These are phyloP conservation scores for Phytophthora macrochlamydospora DNA, from an alignment of 352 stramenopile genomes.

Conservation along the genomic window DNA sequence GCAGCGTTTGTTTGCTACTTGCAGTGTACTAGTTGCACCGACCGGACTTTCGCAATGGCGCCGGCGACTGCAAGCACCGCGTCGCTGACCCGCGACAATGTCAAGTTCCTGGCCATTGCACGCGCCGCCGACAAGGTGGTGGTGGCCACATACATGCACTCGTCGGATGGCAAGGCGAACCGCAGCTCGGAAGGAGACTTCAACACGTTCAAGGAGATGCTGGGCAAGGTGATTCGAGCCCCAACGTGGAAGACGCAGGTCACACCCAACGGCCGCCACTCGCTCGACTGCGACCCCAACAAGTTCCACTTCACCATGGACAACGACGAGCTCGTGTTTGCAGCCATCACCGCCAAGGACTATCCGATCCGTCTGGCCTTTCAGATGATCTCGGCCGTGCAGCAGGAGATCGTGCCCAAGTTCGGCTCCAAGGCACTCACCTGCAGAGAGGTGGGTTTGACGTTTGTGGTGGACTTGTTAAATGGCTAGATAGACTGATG, in stretches of 20 bases:
- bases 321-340: slow-evolving; percentile 88
- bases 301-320: slow-evolving; percentile 92
- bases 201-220: slow-evolving; percentile 77
- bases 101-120: slow-evolving; percentile 86
- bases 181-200: slow-evolving; percentile 57
- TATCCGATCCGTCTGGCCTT: slow-evolving; percentile 86
- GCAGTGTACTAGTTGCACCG: neutral
- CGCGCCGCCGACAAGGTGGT: slow-evolving; percentile 83
- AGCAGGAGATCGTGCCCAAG: slow-evolving; percentile 81
- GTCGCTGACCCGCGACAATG: slow-evolving; percentile 76
- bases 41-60: slow-evolving; percentile 16
- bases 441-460: slow-evolving; percentile 66
- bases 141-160: slow-evolving; percentile 79
- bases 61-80: slow-evolving; percentile 22
- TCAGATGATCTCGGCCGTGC: slow-evolving; percentile 77
- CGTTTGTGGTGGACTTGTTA: neutral
- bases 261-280: slow-evolving; percentile 84
- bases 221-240: slow-evolving; percentile 80
- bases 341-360: slow-evolving; percentile 78
- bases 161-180: slow-evolving; percentile 41
- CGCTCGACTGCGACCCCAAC: slow-evolving; percentile 86
- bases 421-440: slow-evolving; percentile 77
- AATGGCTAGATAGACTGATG: slow-evolving; percentile 1
- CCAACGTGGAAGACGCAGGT: slow-evolving; percentile 89
- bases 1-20: no score